Percentiles rank a stretch among this genome's conserved stretches.
Evolutionary conservation across 495 filamentous ascomycete species (phyloP).

Genomic region (Penicillium atrosanguineum): DNA sequence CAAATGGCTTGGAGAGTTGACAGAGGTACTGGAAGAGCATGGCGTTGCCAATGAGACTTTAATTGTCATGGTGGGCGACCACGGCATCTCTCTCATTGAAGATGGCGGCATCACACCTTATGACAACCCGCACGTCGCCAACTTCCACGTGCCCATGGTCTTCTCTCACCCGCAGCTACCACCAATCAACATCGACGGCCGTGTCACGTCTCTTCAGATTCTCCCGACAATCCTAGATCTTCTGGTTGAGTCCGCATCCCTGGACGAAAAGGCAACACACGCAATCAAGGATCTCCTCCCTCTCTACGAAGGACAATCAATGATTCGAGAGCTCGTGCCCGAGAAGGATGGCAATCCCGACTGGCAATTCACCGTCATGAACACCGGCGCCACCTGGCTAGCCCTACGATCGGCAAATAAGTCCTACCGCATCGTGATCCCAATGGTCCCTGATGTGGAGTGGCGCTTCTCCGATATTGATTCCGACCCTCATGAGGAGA

Average conservation of each 20-base stretch:
- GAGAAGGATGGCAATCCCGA: slow-evolving; percentile 19
- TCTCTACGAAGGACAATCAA: slow-evolving; percentile 44
- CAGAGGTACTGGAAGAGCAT: slow-evolving; percentile 35
- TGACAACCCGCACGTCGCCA: slow-evolving; percentile 39
- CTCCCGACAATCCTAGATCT: slow-evolving; percentile 45
- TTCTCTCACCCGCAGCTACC: slow-evolving; percentile 41
- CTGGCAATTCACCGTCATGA: slow-evolving; percentile 46
- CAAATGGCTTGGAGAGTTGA: slow-evolving; percentile 33
- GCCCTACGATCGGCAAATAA: slow-evolving; percentile 27
- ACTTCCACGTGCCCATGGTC: slow-evolving; percentile 40
- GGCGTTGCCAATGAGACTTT: slow-evolving; percentile 43
- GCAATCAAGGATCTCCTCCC: slow-evolving; percentile 36
- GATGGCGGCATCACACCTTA: slow-evolving; percentile 32
- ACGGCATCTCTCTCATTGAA: slow-evolving; percentile 35
- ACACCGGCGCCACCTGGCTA: slow-evolving; percentile 38
- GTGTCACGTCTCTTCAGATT: slow-evolving; percentile 37
- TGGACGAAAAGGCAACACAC: slow-evolving; percentile 20
- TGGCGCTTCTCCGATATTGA: slow-evolving; percentile 39
- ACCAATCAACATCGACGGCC: slow-evolving; percentile 30
- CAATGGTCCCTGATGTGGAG: slow-evolving; percentile 34
- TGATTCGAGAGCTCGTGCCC: slow-evolving; percentile 33
- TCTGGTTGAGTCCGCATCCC: slow-evolving; percentile 31
- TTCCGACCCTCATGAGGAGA: slow-evolving; percentile 31
- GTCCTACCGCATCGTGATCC: slow-evolving; percentile 37
- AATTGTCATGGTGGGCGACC: slow-evolving; percentile 42